Base-by-base conservation (phyloP, 345 rosid genomes). In the Theobroma cacao region DNA sequence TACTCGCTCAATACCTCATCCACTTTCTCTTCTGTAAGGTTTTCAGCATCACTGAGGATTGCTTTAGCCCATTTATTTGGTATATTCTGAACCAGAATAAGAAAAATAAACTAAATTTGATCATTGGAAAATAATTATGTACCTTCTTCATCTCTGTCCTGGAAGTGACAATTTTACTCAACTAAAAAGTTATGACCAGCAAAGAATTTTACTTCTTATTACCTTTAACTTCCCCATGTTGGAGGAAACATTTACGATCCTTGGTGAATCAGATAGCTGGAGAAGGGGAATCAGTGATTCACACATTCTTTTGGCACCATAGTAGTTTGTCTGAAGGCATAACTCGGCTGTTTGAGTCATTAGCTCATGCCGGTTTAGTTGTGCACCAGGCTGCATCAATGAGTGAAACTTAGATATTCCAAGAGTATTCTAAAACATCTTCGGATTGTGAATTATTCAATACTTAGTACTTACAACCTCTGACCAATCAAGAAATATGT, bases 271-370 rank as follows among this genome's bases (percentile, higher is more conserved):
- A 7, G 72, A 67, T n/a, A 67, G 26, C 45, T 66, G 75, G 20
- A 89, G 87, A 24, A 85, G 73, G 7, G 87, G 89, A 68, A 79
- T 24, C 56, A 84, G 81, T 17, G 89, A 83, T 74, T 86, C 79
- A 12, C 58, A 55, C 73, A 75, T 78, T 77, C 68, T 36, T 74
- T 77, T 86, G 40, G 86, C 79, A 9, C 90, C 90, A 66, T 84
- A 80, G 75, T 87, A 87, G 77, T 89, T 89, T 66, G 72, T 84
- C 26, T 86, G 52, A 56, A 84, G 22, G 82, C 92, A 89, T 59
- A 76, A 45, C 11, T 79, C 79, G 4, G 82, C 56, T 22, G 59
- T 65, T 66, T 84, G 77, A 4, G 70, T 80, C 10, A 65, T 0
- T 3, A 79, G 43, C 53, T 66, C 48, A 14, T 56, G 40, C 86